Percentiles rank a stretch among this genome's conserved stretches.
Evolutionary conservation across 2,329 filamentous ascomycete species (phyloP).

Genomic region (Zymoseptoria ardabiliae): DNA sequence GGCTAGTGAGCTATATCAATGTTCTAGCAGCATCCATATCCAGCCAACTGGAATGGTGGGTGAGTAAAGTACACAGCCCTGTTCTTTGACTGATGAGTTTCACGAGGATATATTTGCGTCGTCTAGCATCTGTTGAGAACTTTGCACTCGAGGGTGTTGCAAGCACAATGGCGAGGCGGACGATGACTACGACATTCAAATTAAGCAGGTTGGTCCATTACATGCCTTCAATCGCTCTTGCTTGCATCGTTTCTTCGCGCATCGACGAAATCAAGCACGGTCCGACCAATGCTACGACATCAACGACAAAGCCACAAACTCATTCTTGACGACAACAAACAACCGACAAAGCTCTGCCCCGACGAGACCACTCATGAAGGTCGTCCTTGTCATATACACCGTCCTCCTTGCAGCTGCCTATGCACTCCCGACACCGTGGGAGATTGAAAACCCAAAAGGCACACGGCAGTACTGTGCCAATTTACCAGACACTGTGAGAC

Average conservation of each 20-base stretch:
- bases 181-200: no score
- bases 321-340: neutral
- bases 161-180: neutral
- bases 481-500: neutral
- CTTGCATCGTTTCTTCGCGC: neutral
- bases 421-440: neutral
- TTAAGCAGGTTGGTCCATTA: neutral
- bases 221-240: neutral
- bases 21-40: no score
- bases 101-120: neutral
- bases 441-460: neutral
- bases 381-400: neutral
- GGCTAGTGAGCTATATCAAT: no score
- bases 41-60: no score
- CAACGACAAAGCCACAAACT: neutral
- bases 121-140: neutral
- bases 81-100: neutral
- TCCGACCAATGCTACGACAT: neutral
- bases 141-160: neutral
- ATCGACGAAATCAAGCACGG: neutral
- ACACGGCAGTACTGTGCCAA: neutral
- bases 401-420: neutral
- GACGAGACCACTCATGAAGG: neutral
- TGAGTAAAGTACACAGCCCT: neutral
- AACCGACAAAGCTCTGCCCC: neutral